Base-by-base conservation (phyloP, 495 filamentous ascomycete species). In the Xylaria longipes region DNA sequence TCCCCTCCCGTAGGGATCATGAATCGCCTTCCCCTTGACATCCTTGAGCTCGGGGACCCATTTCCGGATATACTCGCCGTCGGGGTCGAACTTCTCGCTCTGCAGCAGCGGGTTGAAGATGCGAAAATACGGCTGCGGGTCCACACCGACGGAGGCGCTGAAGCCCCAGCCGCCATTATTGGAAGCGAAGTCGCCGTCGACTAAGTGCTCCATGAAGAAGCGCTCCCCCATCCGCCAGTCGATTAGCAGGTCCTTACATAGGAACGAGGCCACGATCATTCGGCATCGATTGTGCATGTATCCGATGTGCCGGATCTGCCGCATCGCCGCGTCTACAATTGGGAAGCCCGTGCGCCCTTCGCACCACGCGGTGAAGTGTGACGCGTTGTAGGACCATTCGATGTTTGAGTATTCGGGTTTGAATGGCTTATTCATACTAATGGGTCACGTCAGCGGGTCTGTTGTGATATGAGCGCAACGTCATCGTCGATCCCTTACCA, bases 111-210 rank as follows among this genome's bases (percentile, higher is more conserved):
- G 95, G 77, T 97, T 98, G 80, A 98, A 97, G 70, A 98, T 92
- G 3, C 93, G 87, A 73, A 97, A 97, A 75, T 95, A 97, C 0
- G 94, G 94, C 81, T 97, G 94, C 2, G 95, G 93, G 79, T 97
- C 94, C 0, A 95, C 94, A 15, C 95, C 95, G 1, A 93, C 92
- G 14, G 87, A 90, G 0, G 91, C 89, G 20, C 87, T 87, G 78
- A 95, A 97, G 0, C 94, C 95, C 95, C 95, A 97, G 0, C 95
- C 95, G 29, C 94, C 93, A 75, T 95, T 95, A 75, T 98, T 98
- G 48, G 89, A 92, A 1, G 94, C 93, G 77, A 97, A 97, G 79
- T 97, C 94, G 14, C 95, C 95, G 78, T 97, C 95, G 68, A 98
- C 89, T 6, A 97, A 85, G 64, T 93, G 85, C 75, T 92, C 89